These are phyloP conservation scores for Juncus effusus DNA, from an alignment of 176 grass and related monocot genomes.

Conservation along the genomic window DNA sequence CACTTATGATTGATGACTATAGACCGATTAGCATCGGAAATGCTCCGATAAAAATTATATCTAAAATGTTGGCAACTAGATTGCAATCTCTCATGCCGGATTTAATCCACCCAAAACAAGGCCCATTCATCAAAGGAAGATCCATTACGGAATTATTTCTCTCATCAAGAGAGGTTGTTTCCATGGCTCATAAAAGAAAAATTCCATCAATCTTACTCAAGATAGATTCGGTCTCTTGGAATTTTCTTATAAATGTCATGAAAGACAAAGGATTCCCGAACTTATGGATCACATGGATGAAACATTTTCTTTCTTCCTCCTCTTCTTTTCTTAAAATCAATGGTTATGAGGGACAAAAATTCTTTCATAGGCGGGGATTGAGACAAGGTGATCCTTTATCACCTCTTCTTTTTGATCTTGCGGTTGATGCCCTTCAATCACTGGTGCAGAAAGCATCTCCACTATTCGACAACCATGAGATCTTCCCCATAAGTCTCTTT, in stretches of 20 bases:
- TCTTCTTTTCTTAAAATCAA: not conserved
- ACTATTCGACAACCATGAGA: not conserved
- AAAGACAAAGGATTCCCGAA: not conserved
- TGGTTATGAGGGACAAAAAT: not conserved
- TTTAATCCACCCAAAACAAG: not conserved
- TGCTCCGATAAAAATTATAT: not conserved
- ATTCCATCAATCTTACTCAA: not conserved
- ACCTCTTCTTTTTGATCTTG: slow-evolving; percentile 1
- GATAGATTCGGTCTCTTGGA: not conserved
- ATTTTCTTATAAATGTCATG: not conserved
- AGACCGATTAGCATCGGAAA: not conserved
- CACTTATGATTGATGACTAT: not conserved
- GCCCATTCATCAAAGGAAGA: not conserved
- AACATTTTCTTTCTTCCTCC: not conserved
- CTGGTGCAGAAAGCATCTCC: not conserved
- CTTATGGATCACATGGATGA: not conserved
- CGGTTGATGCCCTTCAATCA: not conserved
- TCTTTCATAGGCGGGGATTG: not conserved
- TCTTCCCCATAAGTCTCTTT: too few species aligned
- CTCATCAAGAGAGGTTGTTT: not conserved
- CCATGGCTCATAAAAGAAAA: not conserved
- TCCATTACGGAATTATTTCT: not conserved
- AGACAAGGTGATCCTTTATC: not conserved
- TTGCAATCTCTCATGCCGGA: not conserved
- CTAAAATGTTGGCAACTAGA: not conserved